Conservation (phyloP, 352 stramenopile species). For the Phytopythium mirpurense region DNA sequence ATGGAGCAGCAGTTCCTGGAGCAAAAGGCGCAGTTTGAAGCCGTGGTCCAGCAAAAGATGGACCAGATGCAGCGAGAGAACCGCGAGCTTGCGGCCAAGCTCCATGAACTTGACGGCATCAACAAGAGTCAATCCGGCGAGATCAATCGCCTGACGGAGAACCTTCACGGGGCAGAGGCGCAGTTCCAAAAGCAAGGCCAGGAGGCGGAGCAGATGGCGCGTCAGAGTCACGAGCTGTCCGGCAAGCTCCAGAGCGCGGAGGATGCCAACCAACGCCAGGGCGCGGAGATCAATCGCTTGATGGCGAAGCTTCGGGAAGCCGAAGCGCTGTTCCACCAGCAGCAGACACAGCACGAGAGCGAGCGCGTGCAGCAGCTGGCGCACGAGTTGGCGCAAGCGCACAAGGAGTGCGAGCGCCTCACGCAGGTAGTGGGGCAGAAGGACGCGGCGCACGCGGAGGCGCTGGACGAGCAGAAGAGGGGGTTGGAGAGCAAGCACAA, state of each 20-base stretch:
- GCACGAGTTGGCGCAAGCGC: conserved; percentile 27
- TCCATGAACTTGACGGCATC: conserved; percentile 43
- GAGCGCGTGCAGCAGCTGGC: conserved; percentile 34
- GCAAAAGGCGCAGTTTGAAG: conserved; percentile 36
- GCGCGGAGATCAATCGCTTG: conserved; percentile 42
- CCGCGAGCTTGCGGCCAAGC: conserved; percentile 29
- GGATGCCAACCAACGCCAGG: conserved; percentile 46
- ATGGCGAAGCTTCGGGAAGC: conserved; percentile 39
- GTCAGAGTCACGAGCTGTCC: conserved; percentile 34
- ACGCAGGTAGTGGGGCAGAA: conserved; percentile 42
- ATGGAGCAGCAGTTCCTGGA: conserved; percentile 45
- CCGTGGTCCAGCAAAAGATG: conserved; percentile 30
- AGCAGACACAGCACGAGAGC: conserved; percentile 15
- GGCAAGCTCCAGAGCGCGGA: conserved; percentile 43
- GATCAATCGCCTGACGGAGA: conserved; percentile 4
- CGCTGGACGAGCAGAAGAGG: conserved; percentile 35
- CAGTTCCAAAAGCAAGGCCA: conserved; percentile 10
- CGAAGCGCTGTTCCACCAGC: conserved; percentile 15
- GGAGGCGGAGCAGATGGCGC: conserved; percentile 25
- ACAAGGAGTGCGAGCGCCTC: conserved; percentile 36
- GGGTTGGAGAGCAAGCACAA: conserved; percentile 62
- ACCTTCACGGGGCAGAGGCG: conserved; percentile 1
- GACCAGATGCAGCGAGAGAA: conserved; percentile 34
- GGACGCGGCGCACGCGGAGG: conserved; percentile 35
- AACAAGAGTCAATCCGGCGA: conserved; percentile 15